Conservation (phyloP, 2,329 filamentous ascomycete species). For the Diplodia seriata region DNA sequence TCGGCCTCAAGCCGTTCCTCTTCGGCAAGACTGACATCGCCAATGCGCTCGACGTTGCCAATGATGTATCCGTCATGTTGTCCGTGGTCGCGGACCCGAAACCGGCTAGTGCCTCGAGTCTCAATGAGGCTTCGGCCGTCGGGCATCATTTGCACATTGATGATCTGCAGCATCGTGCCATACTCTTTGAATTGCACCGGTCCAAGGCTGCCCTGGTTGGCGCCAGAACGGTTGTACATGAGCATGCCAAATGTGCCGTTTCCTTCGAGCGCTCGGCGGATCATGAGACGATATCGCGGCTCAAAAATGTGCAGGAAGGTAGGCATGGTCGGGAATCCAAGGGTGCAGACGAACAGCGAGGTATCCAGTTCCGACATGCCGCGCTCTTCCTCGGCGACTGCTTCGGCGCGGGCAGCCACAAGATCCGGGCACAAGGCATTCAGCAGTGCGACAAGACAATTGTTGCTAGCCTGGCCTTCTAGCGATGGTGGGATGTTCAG, state of each 20-base stretch:
- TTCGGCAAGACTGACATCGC: conserved; percentile 81
- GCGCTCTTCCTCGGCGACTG: conserved; percentile 64
- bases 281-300: conserved; percentile 89
- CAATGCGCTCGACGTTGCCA: conserved; percentile 75
- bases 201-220: conserved; percentile 59
- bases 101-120: conserved; percentile 76
- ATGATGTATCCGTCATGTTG: conserved; percentile 78
- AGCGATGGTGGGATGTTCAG: conserved; percentile 63
- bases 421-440: conserved; percentile 71
- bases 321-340: conserved; percentile 80
- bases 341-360: conserved; percentile 80
- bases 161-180: conserved; percentile 79
- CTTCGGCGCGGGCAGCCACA: conserved; percentile 64
- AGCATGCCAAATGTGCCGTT: conserved; percentile 86
- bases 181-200: conserved; percentile 70
- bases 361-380: conserved; percentile 62
- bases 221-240: conserved; percentile 66
- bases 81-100: conserved; percentile 70
- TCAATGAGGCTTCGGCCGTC: conserved; percentile 86
- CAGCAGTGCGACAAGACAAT: conserved; percentile 67
- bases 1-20: conserved; percentile 78
- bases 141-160: conserved; percentile 73
- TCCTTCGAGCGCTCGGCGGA: conserved; percentile 75
- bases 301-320: conserved; percentile 93
- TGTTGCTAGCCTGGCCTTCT: conserved; percentile 64